Evolutionary conservation across 2,329 filamentous ascomycete species (phyloP).

Genomic region (Paraconiothyrium brasiliense): DNA sequence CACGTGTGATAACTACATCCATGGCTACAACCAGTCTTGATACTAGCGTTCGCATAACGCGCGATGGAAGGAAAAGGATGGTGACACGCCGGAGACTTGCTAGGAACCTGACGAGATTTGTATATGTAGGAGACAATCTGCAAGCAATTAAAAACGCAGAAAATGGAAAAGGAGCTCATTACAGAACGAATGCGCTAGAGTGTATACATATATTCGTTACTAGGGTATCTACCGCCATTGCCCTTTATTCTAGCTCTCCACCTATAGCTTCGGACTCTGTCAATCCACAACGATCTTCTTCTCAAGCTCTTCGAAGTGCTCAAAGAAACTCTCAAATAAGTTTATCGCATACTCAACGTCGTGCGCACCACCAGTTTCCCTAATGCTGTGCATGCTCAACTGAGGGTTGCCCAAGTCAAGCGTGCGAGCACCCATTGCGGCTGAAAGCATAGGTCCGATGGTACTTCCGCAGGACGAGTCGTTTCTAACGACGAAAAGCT

Average conservation of each 20-base stretch:
- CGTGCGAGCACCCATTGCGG: constrained; percentile 85
- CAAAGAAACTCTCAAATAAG: constrained; percentile 87
- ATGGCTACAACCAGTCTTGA: neutral
- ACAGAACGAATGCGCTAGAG: too few species aligned
- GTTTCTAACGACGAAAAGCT: constrained; percentile 96
- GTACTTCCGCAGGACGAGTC: constrained; percentile 95
- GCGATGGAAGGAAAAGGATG: neutral
- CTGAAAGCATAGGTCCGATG: constrained; percentile 95
- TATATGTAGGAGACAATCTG: too few species aligned
- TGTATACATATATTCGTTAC: neutral
- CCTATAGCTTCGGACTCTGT: constrained; percentile 38
- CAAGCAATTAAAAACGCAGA: too few species aligned
- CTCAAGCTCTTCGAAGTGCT: constrained; percentile 83
- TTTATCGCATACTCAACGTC: constrained; percentile 88
- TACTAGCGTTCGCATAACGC: neutral
- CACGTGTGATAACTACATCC: neutral
- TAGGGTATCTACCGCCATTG: constrained; percentile 20
- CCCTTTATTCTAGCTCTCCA: neutral
- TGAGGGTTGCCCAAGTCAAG: constrained; percentile 94
- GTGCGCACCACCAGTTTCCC: constrained; percentile 87
- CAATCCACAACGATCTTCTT: constrained; percentile 84
- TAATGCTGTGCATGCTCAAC: constrained; percentile 95
- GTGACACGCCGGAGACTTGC: neutral
- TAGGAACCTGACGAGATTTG: too few species aligned
- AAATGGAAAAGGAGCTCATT: too few species aligned